A percentile compares a stretch with the other conserved stretches of the same genome.
Conservation (phyloP, 257 asterid species). For the Plantago ovata region DNA sequence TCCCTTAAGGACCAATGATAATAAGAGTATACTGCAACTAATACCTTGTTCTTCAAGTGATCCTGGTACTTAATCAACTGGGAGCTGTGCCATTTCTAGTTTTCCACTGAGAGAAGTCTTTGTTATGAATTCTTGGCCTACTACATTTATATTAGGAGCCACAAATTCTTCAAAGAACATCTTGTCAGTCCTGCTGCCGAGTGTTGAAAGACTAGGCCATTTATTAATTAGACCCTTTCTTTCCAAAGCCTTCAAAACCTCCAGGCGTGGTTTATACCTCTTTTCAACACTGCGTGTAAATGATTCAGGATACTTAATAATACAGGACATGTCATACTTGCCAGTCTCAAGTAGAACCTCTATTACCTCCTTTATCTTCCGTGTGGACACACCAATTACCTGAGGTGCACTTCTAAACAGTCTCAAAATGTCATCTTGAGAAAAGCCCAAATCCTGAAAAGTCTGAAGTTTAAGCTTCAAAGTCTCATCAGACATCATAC, state of each 20-base stretch:
- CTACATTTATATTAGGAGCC: no score
- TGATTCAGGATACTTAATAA: constrained; percentile 12
- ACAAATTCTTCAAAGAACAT: no score
- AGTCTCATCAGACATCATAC: constrained; percentile 17
- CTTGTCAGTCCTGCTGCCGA: no score
- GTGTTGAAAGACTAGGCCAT: constrained; percentile 8
- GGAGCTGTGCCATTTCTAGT: no score
- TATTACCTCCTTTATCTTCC: constrained; percentile 20
- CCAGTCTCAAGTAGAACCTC: constrained; percentile 20
- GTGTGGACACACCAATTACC: constrained; percentile 13
- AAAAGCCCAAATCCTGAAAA: constrained; percentile 18
- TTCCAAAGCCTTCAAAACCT: constrained; percentile 17
- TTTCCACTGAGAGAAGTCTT: no score
- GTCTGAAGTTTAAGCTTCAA: constrained; percentile 20
- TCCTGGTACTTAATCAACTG: no score
- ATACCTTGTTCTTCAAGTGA: no score
- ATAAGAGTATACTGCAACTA: no score
- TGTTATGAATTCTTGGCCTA: no score
- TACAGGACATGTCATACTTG: constrained; percentile 15
- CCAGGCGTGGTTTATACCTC: constrained; percentile 18
- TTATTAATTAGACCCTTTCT: constrained; percentile 15
- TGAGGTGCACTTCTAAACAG: constrained; percentile 15
- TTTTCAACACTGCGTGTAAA: constrained; percentile 19
- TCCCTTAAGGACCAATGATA: no score
- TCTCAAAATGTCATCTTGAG: constrained; percentile 16